Conservation (phyloP, 2,329 filamentous ascomycete species). For the Fusarium poae region DNA sequence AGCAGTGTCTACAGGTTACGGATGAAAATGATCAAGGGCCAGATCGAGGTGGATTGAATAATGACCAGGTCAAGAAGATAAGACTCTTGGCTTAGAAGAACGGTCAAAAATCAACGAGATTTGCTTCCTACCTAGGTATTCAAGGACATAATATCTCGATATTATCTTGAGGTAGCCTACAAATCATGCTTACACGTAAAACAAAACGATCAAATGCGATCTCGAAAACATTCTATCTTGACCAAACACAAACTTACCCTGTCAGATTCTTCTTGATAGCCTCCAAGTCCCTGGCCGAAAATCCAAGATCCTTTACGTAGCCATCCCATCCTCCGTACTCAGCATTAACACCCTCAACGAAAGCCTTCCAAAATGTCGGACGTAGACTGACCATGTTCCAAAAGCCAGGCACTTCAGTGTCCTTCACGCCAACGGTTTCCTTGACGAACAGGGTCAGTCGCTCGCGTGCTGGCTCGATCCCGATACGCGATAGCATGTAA, state of each 20-base stretch:
- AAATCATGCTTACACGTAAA: neutral
- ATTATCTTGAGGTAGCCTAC: neutral
- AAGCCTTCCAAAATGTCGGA: constrained; percentile 60
- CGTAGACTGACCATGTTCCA: constrained; percentile 61
- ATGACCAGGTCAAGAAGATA: neutral
- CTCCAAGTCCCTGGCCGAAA: constrained; percentile 60
- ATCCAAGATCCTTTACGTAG: constrained; percentile 62
- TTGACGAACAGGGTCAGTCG: constrained; percentile 60
- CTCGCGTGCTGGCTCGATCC: constrained; percentile 64
- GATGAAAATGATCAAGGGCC: neutral
- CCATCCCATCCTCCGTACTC: constrained; percentile 64
- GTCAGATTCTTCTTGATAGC: constrained; percentile 63
- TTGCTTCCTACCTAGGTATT: neutral
- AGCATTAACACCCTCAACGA: constrained; percentile 58
- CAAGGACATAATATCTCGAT: neutral
- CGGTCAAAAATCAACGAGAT: neutral
- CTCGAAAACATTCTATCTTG: neutral
- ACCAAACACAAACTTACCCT: neutral
- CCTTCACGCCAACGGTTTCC: constrained; percentile 53
- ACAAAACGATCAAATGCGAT: neutral
- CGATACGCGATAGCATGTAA: constrained; percentile 67
- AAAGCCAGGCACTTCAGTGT: constrained; percentile 61
- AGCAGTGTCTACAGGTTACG: too few relatives aligned
- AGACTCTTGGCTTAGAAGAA: neutral
- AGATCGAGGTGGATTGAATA: constrained; percentile 5